These are phyloP conservation scores for Exophiala spinifera DNA, from an alignment of 2,329 filamentous ascomycete genomes.

Conservation along the genomic window DNA sequence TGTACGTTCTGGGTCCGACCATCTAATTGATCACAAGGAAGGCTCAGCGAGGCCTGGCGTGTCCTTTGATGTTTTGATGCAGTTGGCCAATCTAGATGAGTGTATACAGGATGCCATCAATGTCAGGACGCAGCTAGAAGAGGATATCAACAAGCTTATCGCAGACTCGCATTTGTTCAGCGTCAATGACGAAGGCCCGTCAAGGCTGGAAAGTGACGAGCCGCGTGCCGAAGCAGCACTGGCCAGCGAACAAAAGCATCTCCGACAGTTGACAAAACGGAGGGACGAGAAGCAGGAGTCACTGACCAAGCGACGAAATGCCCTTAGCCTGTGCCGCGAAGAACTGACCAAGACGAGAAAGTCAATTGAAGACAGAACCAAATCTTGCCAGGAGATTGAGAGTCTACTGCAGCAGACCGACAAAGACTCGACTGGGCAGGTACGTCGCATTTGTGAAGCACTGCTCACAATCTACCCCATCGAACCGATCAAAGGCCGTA, in stretches of 20 bases:
- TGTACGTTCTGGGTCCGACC: constrained; percentile 4
- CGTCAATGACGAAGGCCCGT: constrained; percentile 40
- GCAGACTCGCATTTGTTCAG: constrained; percentile 21
- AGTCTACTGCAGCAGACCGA: constrained; percentile 32
- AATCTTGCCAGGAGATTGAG: constrained; percentile 13
- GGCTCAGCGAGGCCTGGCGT: constrained; percentile 51
- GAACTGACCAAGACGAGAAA: constrained; percentile 2
- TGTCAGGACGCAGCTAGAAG: constrained; percentile 68
- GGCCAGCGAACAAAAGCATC: constrained; percentile 25
- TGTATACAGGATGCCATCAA: constrained; percentile 86
- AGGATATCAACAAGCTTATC: constrained; percentile 64
- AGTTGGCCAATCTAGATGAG: constrained; percentile 80
- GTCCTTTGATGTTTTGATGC: constrained; percentile 84
- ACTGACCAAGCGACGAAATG: constrained; percentile 32
- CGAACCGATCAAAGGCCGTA: constrained; percentile 59
- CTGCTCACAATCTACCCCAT: constrained; percentile 78
- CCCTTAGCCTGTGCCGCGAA: constrained; percentile 14
- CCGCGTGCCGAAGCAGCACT: constrained; percentile 16
- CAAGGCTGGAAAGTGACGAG: constrained; percentile 37
- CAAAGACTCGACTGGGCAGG: constrained; percentile 75
- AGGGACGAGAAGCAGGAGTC: constrained; percentile 44
- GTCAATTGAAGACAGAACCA: constrained; percentile 9
- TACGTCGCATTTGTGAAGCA: constrained; percentile 83
- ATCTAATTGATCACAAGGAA: constrained; percentile 16
- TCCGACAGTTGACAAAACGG: constrained; percentile 31